A percentile compares a stretch with the other conserved stretches of the same genome.
These are phyloP conservation scores for Fusarium zealandicum DNA, from an alignment of 2,329 filamentous ascomycete species.

Conservation along the genomic window DNA sequence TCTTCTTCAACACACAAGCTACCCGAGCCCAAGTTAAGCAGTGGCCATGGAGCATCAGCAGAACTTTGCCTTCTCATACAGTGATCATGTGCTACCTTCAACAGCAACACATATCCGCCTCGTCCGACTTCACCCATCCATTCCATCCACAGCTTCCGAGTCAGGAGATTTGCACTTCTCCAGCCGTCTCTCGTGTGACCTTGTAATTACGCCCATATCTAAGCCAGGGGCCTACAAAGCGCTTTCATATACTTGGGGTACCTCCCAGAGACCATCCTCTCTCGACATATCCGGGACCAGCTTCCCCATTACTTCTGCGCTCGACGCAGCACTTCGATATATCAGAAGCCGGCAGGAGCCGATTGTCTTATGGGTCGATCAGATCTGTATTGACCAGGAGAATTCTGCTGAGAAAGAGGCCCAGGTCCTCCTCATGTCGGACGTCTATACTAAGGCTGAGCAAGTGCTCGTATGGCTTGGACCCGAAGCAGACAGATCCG, in stretches of 20 bases:
- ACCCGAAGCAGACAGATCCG: neutral
- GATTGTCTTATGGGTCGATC: neutral
- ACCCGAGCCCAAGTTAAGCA: too few relatives aligned
- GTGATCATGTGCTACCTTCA: neutral
- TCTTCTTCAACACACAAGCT: too few relatives aligned
- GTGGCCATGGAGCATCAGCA: neutral
- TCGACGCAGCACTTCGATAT: neutral
- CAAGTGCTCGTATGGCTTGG: constrained; percentile 5
- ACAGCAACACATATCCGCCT: constrained; percentile 2
- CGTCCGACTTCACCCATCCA: neutral
- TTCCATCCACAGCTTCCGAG: neutral
- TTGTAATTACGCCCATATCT: neutral
- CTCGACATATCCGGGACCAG: neutral
- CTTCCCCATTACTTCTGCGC: neutral
- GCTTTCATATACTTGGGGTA: constrained; percentile 5
- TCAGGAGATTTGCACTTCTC: neutral
- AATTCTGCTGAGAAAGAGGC: constrained; percentile 2
- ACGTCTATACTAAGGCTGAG: neutral
- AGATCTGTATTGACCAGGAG: constrained; percentile 1
- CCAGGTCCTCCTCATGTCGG: constrained; percentile 5
- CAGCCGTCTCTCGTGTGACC: neutral
- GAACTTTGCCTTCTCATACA: neutral
- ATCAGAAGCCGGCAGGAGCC: neutral
- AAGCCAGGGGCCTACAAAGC: neutral
- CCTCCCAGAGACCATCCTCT: neutral